These are phyloP conservation scores for Exophiala sideris DNA, from an alignment of 2,329 filamentous ascomycete genomes.

Conservation along the genomic window DNA sequence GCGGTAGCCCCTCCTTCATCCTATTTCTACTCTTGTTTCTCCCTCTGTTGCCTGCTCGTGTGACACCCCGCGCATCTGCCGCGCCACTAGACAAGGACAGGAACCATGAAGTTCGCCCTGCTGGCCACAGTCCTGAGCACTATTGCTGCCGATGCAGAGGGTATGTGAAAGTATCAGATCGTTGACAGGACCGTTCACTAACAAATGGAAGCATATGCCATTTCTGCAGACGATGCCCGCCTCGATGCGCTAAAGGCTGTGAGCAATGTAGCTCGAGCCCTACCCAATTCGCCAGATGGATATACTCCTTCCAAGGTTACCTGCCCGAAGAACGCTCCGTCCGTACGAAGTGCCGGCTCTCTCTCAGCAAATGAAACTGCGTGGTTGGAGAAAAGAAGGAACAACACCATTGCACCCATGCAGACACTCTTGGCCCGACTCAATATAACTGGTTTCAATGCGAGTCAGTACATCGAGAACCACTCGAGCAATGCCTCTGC, in stretches of 20 bases:
- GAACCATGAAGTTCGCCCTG: constrained; percentile 10
- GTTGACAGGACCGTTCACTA: not conserved
- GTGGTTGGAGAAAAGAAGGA: constrained; percentile 71
- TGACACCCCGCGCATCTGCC: not conserved
- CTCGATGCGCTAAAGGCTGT: constrained; percentile 8
- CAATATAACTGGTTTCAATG: constrained; percentile 75
- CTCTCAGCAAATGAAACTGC: constrained; percentile 67
- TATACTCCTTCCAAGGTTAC: constrained; percentile 68
- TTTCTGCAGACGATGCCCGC: constrained; percentile 10
- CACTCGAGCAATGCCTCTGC: constrained; percentile 54
- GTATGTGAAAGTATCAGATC: not conserved
- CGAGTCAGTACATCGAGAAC: constrained; percentile 65
- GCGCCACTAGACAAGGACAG: not conserved
- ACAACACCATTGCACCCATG: constrained; percentile 73
- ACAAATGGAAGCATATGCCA: constrained; percentile 10
- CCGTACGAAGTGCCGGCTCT: constrained; percentile 59
- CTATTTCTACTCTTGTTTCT: not conserved
- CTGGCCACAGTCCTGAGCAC: constrained; percentile 3
- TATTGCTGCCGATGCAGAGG: constrained; percentile 3
- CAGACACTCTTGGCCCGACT: constrained; percentile 67
- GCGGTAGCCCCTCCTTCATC: no score
- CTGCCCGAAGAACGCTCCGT: constrained; percentile 68
- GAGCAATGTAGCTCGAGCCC: constrained; percentile 36
- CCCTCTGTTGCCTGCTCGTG: not conserved
- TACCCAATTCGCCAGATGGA: constrained; percentile 59